Conservation (phyloP, 2,329 filamentous ascomycete genomes). For the Ceratocystis smalleyi region DNA sequence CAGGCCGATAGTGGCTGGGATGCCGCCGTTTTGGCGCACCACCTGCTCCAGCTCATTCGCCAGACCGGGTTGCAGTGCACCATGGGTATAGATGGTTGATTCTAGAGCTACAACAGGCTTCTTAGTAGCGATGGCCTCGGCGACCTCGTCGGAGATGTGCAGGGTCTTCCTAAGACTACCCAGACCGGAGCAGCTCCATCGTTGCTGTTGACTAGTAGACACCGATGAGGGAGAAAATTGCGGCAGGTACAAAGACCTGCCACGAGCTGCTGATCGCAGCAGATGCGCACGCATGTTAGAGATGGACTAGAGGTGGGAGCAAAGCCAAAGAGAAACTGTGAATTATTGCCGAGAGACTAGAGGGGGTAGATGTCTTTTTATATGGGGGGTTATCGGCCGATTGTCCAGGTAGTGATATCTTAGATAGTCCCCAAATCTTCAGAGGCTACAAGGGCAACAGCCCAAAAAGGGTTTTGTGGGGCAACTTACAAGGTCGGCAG, state of each 20-base stretch:
- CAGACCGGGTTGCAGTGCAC: constrained; percentile 56
- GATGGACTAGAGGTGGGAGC: not conserved
- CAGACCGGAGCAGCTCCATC: constrained; percentile 17
- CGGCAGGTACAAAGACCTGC: not conserved
- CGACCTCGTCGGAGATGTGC: constrained; percentile 66
- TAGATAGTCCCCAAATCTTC: not conserved
- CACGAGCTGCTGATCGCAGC: constrained; percentile 3
- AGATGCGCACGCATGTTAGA: not conserved
- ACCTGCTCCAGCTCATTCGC: constrained; percentile 71
- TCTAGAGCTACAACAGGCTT: constrained; percentile 85
- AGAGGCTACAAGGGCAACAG: not conserved
- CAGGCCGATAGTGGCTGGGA: constrained; percentile 84
- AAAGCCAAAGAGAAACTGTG: not conserved
- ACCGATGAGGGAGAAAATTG: not conserved
- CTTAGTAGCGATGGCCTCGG: constrained; percentile 55
- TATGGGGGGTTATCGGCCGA: not conserved
- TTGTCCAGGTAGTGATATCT: not conserved
- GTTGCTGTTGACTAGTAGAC: constrained; percentile 3
- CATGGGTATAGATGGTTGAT: constrained; percentile 94
- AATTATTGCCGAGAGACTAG: not conserved
- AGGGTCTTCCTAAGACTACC: constrained; percentile 35
- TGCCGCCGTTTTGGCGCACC: constrained; percentile 62
- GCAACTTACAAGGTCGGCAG: not conserved
- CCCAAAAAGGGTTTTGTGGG: not conserved
- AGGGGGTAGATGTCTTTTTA: not conserved